phyloP scores from a whole-genome alignment of 2,329 filamentous ascomycete species.

The Fusarium sp. region DNA sequence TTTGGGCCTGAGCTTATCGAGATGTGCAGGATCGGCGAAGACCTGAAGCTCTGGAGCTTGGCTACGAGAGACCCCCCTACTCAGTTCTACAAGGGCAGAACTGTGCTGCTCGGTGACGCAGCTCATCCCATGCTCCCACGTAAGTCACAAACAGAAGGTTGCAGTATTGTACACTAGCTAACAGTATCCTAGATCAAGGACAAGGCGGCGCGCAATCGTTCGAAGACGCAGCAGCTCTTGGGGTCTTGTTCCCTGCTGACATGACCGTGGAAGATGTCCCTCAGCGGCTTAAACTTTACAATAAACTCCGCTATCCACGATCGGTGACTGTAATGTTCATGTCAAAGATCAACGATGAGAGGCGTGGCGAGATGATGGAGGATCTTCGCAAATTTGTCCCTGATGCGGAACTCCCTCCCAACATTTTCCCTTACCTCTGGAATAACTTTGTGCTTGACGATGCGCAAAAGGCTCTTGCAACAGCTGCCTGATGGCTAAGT shows the following conservation, averaged over 20 bases:
- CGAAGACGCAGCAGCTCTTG: slow-evolving; percentile 17
- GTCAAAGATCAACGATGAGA: slow-evolving; percentile 4
- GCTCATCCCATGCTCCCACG: slow-evolving; percentile 25
- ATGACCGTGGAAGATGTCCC: neutral
- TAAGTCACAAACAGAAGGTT: neutral
- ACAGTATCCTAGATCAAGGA: neutral
- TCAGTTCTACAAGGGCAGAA: slow-evolving; percentile 4
- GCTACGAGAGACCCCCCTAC: neutral
- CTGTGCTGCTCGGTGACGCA: slow-evolving; percentile 9
- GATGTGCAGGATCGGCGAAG: neutral
- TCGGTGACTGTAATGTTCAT: neutral
- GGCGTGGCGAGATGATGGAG: slow-evolving; percentile 2
- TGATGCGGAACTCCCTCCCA: neutral
- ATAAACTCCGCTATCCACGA: slow-evolving; percentile 5
- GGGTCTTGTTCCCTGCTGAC: neutral
- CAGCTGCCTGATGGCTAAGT: neutral
- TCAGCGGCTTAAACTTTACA: neutral
- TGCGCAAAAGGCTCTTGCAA: neutral
- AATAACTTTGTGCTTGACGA: neutral
- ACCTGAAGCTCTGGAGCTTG: slow-evolving; percentile 11
- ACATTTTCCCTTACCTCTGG: neutral
- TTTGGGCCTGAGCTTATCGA: neutral
- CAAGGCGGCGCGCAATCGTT: slow-evolving; percentile 18
- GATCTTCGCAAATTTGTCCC: slow-evolving; percentile 5
- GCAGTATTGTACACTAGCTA: neutral